Conservation (phyloP, 2,329 filamentous ascomycete genomes). For the Myriosclerotinia scirpicola region DNA sequence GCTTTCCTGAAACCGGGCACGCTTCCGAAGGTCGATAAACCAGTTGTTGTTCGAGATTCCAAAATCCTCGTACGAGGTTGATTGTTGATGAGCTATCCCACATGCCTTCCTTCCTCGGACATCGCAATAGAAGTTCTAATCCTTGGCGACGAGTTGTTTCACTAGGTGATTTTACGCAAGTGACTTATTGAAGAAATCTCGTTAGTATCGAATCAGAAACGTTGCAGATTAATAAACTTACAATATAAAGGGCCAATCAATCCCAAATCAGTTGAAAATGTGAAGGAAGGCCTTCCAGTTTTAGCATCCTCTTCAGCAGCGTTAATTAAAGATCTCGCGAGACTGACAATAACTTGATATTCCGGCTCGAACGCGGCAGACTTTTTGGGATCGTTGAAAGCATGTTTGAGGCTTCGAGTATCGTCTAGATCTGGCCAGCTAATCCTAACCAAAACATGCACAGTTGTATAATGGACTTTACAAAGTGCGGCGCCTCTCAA, state of each 20-base stretch:
- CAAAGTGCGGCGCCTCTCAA: conserved; percentile 38
- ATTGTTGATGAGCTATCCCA: conserved; percentile 35
- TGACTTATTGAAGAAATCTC: background rate
- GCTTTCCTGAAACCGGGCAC: background rate
- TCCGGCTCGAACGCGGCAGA: conserved; percentile 21
- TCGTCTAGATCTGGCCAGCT: conserved; percentile 18
- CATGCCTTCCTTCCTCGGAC: conserved; percentile 39
- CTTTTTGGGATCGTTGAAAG: background rate
- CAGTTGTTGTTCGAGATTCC: conserved; percentile 30
- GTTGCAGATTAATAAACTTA: background rate
- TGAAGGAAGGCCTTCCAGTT: conserved; percentile 31
- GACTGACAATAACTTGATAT: conserved; percentile 32
- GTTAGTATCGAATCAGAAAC: background rate
- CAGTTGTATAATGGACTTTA: conserved; percentile 36
- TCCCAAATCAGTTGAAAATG: conserved; percentile 38
- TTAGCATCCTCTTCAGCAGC: conserved; percentile 34
- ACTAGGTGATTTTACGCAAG: conserved; percentile 31
- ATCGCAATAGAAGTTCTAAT: conserved; percentile 32
- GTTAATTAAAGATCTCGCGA: conserved; percentile 35
- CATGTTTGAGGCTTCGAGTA: background rate
- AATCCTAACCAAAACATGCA: conserved; percentile 32
- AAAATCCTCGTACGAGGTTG: conserved; percentile 33
- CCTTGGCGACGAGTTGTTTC: conserved; percentile 28
- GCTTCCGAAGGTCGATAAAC: background rate
- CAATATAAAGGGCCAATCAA: conserved; percentile 39